These are phyloP conservation scores for Diphasiastrum complanatum DNA, from an alignment of 83 land plant species.

Conservation along the genomic window DNA sequence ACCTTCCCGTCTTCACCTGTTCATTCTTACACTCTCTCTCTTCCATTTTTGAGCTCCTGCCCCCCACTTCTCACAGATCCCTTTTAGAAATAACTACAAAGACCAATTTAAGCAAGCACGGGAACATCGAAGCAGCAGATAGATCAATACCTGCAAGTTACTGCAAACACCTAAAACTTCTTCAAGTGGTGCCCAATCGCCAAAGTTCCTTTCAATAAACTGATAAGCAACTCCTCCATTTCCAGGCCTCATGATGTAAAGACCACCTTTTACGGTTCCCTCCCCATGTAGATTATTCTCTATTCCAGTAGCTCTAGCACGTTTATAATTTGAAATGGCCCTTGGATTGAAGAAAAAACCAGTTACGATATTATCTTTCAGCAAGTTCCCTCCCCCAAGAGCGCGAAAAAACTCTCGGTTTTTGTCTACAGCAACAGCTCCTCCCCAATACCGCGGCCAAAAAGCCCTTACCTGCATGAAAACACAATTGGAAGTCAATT, in stretches of 20 bases:
- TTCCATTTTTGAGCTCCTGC: too few species aligned
- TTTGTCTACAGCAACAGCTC: constrained; percentile 39
- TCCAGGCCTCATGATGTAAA: constrained; percentile 44
- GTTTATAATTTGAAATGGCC: constrained; percentile 44
- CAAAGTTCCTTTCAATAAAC: constrained; percentile 64
- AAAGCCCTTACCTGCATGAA: constrained; percentile 53
- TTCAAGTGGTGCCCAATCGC: constrained; percentile 61
- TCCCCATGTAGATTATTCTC: constrained; percentile 45
- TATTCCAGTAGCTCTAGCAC: constrained; percentile 48
- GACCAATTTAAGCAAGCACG: too few species aligned
- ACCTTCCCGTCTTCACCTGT: too few species aligned
- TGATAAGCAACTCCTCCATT: constrained; percentile 56
- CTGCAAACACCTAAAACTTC: constrained; percentile 57
- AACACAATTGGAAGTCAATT: neutral
- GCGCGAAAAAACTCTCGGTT: constrained; percentile 51
- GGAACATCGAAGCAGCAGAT: too few species aligned
- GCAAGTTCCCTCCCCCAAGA: constrained; percentile 54
- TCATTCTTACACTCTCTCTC: too few species aligned
- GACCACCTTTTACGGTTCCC: constrained; percentile 57
- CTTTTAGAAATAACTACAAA: too few species aligned
- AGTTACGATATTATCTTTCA: constrained; percentile 41
- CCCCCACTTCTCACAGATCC: too few species aligned
- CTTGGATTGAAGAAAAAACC: constrained; percentile 54
- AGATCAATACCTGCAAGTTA: constrained; percentile 33
- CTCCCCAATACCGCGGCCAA: constrained; percentile 78